Base-by-base conservation (phyloP, 495 filamentous ascomycete genomes). In the Aspergillus saccharolyticus region DNA sequence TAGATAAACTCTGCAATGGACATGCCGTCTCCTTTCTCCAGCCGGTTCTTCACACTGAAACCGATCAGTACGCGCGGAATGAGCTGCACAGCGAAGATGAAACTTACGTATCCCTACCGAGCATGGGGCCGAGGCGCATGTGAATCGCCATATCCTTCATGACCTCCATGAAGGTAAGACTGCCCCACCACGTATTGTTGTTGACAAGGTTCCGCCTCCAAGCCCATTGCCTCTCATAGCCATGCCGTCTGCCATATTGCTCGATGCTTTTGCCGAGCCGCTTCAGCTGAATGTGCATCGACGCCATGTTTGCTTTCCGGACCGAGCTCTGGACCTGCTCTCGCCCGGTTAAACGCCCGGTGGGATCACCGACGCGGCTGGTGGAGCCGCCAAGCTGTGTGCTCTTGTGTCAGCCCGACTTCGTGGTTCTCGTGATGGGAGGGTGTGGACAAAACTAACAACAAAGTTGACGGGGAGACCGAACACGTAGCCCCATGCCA, bases 1-100 rank as follows among this genome's bases (percentile, higher is more conserved):
- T 99, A 99, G 2, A 83, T 78, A 67, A 99, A 96, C 71, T 99
- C 94, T 18, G 89, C 85, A 62, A 93, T 89, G 9, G 92, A 94
- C 84, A 99, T 90, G 53, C 94, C 94, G 52, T 93, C 88, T 0
- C 89, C 89, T 20, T 83, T 84, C 21, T 77, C 75, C 81, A 97
- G 81, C 55, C 87, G 88, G 14, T 78, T 86, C 70, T 89, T 94
- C 53, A 97, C 94, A 20, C 90, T 93, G 44, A 6, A 24, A 8
- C 0, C n/a, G 22, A 50, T 76, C 47, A 74, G 66, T 42, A 60
- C 60, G 28, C 17, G 21, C 17, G 1, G 14, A 18, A 42, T 21
- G 28, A 17, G 21, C 19, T 20, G 33, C n/a, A 12, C 33, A 39
- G 33, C 33, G 33, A 39, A 42, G 9, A 19, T 9, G 19, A 46